Evolutionary conservation across 805 yeast species (phyloP).

Genomic region (Jamesozyma rosinii): DNA sequence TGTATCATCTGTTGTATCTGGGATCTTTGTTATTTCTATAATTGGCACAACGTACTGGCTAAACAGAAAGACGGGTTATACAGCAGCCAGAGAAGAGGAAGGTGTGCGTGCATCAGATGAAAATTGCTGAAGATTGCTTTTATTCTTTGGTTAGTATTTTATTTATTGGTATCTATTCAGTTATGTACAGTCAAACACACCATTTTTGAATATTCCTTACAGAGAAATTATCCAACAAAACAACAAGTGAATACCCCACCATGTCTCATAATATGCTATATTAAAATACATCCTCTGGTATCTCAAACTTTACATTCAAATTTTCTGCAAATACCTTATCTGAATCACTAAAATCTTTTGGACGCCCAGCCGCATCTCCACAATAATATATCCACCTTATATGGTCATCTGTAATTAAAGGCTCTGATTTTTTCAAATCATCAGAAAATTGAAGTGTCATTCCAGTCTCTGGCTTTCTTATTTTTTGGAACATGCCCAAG

Average conservation of each 20-base stretch:
- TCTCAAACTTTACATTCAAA: conserved; percentile 43
- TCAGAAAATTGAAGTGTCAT: conserved; percentile 55
- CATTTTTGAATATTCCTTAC: too few relatives aligned
- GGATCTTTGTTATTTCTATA: not conserved
- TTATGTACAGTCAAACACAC: conserved; percentile 34
- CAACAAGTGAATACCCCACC: too few relatives aligned
- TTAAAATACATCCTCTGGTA: conserved; percentile 63
- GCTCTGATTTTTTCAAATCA: conserved; percentile 28
- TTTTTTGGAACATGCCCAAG: conserved; percentile 18
- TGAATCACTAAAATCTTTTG: conserved; percentile 67
- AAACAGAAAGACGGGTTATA: not conserved
- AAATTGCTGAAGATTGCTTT: not conserved
- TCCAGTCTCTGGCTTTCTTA: conserved; percentile 71
- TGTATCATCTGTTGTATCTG: conserved; percentile 12
- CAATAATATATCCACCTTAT: conserved; percentile 38
- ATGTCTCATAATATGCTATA: too few relatives aligned
- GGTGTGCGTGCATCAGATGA: not conserved
- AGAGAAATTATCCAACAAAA: too few relatives aligned
- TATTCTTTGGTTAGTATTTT: not conserved
- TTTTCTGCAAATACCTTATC: conserved; percentile 63
- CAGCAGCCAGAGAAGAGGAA: not conserved
- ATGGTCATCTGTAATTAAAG: not conserved
- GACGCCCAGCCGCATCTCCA: conserved; percentile 96
- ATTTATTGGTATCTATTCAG: too few relatives aligned
- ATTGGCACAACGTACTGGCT: not conserved